Base-by-base conservation (phyloP, 805 yeast genomes). In the Metschnikowia koreensis region DNA sequence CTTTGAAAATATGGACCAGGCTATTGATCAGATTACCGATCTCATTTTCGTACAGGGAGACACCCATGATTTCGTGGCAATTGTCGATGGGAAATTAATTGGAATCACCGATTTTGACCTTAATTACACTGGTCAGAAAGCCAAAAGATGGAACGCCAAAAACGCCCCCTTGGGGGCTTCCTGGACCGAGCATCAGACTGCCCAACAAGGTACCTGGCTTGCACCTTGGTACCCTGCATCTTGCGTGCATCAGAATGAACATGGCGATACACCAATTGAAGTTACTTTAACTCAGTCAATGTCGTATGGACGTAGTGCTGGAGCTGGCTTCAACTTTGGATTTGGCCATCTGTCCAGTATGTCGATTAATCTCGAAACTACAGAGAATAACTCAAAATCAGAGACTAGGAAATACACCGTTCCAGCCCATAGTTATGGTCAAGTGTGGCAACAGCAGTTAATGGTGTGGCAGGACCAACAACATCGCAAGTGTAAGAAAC, bases 401-500 rank as follows among this genome's bases (percentile, higher is more conserved):
- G 41, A 41, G 4, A 3, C 12, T 3, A 22, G 36, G 9, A 33
- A 33, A 6, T 44, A 48, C 37, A 27, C 33, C 7, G 47, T 48
- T 5, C 52, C 48, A 2, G 52, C 44, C 6, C 33, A 39, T 10
- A 27, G 44, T 28, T 44, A 33, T 40, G 52, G 52, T 17, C 52
- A 48, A 27, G 47, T 40, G 1, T 48, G 52, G 52, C 48, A 16
- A 44, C 48, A 44, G 41, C 52, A 48, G 29, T n/a, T 48, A 29
- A 48, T 48, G 52, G 48, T 44, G 36, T 48, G 52, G 52, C 52
- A 48, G 34, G 52, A 48, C 41, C 52, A 48, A 41, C 44, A 48
- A 17, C 26, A n/a, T 7, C 44, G 34, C 6, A 38, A 11, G 5
- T 48, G 51, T 27, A 27, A 28, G 10, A 38, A 13, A 17, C 12